Evolutionary conservation across 345 rosid species (phyloP).

Genomic region (Gossypium raimondii): DNA sequence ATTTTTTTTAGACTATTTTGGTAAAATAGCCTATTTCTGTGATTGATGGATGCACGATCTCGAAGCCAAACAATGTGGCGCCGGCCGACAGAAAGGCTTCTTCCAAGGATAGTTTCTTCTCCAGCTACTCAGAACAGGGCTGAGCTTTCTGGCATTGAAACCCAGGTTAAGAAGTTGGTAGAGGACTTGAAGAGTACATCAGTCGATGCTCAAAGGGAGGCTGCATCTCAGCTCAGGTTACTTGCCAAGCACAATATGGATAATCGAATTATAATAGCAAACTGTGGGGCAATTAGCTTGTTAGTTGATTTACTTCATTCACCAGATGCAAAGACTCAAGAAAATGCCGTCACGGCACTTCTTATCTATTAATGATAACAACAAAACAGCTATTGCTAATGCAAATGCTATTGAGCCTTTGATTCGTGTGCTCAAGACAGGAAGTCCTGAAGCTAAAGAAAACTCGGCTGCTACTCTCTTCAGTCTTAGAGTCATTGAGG

Average conservation of each 20-base stretch:
- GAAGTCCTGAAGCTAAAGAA: conserved; percentile 80
- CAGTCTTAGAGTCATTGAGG: background rate
- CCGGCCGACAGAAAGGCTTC: conserved; percentile 67
- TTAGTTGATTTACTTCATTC: conserved; percentile 63
- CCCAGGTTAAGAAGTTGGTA: conserved; percentile 57
- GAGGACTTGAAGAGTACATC: conserved; percentile 60
- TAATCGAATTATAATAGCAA: conserved; percentile 72
- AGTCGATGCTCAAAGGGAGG: conserved; percentile 55
- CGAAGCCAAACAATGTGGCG: conserved; percentile 65
- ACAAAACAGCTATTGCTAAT: conserved; percentile 61
- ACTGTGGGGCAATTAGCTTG: conserved; percentile 58
- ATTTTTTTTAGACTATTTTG: too few species aligned
- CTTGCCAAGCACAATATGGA: conserved; percentile 80
- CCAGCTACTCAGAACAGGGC: conserved; percentile 57
- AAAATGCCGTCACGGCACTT: conserved; percentile 79
- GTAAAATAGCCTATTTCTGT: too few species aligned
- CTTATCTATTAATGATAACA: conserved; percentile 83
- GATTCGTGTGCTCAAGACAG: conserved; percentile 73
- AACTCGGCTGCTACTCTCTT: conserved; percentile 17
- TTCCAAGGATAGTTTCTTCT: conserved; percentile 68
- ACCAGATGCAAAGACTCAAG: conserved; percentile 52
- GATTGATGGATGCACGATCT: conserved; percentile 49
- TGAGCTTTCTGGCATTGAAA: conserved; percentile 74
- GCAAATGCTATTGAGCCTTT: conserved; percentile 76
- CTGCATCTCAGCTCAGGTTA: conserved; percentile 53